phyloP scores from a whole-genome alignment of 371 early-diverging fungal genomes.

The Mycotypha africana region DNA sequence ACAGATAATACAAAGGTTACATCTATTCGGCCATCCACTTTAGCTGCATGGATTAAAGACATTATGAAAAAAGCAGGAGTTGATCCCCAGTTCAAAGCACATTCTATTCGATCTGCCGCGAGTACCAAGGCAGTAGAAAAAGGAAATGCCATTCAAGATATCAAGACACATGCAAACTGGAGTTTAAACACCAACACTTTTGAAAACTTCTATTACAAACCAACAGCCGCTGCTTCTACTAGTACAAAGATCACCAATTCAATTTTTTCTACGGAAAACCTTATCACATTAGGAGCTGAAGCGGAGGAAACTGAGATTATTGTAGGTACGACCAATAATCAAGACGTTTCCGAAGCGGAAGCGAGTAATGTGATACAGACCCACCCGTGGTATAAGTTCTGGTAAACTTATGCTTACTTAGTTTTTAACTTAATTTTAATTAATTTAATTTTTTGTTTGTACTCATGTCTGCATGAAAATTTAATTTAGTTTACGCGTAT shows the following conservation, averaged over 20 bases:
- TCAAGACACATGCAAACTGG: not conserved
- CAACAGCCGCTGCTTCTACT: not conserved
- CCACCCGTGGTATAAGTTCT: not conserved
- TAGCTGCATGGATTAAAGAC: too few species aligned
- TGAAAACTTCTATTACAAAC: not conserved
- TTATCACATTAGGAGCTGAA: constrained; percentile 1
- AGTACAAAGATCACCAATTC: not conserved
- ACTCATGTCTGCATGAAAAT: too few species aligned
- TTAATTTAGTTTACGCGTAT: too few species aligned
- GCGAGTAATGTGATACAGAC: not conserved
- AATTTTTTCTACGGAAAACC: not conserved
- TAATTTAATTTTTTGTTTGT: too few species aligned
- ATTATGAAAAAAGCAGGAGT: not conserved
- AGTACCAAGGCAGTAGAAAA: not conserved
- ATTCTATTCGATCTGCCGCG: not conserved
- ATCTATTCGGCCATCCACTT: not conserved
- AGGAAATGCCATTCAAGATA: not conserved
- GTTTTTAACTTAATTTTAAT: too few species aligned
- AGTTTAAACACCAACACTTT: not conserved
- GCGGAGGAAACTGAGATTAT: not conserved
- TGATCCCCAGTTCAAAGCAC: not conserved
- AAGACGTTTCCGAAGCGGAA: not conserved
- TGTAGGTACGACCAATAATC: not conserved
- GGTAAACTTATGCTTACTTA: too few species aligned
- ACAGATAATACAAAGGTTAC: not conserved